Percentiles rank a stretch among this genome's conserved stretches.
phyloP scores from a whole-genome alignment of 1,284 basidiomycete genomes.

The Hemileia vastatrix region DNA sequence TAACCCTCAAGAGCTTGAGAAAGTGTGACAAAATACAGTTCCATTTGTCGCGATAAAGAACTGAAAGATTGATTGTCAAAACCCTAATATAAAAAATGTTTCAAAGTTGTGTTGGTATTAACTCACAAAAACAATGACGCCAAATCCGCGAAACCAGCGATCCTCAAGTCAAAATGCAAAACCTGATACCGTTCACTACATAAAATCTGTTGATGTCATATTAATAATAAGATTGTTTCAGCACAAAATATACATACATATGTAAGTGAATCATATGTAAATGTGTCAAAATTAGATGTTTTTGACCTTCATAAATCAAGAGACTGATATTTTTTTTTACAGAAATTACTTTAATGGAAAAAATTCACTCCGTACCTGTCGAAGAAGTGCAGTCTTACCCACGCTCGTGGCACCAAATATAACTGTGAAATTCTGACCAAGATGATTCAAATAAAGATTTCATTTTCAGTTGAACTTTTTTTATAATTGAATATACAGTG shows the following conservation, averaged over 20 bases:
- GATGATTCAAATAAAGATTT: background rate
- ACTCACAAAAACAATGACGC: slow-evolving; percentile 54
- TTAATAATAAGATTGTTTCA: background rate
- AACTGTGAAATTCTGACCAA: slow-evolving; percentile 66
- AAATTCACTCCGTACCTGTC: slow-evolving; percentile 49
- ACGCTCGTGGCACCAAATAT: slow-evolving; percentile 62
- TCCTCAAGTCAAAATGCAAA: slow-evolving; percentile 69
- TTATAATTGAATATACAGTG: background rate
- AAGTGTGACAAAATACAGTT: slow-evolving; percentile 62
- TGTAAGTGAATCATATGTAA: background rate
- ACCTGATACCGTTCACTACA: slow-evolving; percentile 59
- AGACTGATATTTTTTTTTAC: background rate
- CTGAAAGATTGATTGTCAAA: background rate
- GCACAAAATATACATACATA: background rate
- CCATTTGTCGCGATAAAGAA: slow-evolving; percentile 66
- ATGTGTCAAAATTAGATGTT: background rate
- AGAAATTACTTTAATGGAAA: too few relatives aligned
- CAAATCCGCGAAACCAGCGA: slow-evolving; percentile 69
- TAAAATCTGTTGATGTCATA: slow-evolving; percentile 48
- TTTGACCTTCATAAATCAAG: background rate
- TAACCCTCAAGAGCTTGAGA: slow-evolving; percentile 57
- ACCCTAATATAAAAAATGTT: background rate
- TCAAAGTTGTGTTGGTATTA: background rate
- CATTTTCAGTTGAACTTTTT: slow-evolving; percentile 41
- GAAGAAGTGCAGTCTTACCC: slow-evolving; percentile 68